These are phyloP conservation scores for Coelastrella sp. DNA, from an alignment of 139 green algal genomes.

Conservation along the genomic window DNA sequence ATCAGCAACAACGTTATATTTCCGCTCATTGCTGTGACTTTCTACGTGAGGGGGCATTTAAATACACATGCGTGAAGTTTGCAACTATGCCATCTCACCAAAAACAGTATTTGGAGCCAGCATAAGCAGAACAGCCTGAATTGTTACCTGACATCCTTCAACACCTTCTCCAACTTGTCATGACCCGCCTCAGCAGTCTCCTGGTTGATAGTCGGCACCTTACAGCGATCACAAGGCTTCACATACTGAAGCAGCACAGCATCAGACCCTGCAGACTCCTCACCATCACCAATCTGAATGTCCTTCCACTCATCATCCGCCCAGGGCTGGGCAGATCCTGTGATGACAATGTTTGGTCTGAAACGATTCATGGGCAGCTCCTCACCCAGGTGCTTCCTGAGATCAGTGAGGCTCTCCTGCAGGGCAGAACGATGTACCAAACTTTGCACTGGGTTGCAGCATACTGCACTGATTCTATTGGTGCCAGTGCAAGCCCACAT, in stretches of 20 bases:
- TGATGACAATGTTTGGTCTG: slow-evolving; percentile 81
- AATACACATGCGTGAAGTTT: no score
- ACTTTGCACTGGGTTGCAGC: no score
- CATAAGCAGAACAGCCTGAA: no score
- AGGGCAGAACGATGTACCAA: no score
- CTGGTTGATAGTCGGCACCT: slow-evolving; percentile 79
- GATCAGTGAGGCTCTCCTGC: slow-evolving; percentile 59
- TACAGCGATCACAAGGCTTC: slow-evolving; percentile 77
- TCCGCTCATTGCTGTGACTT: no score
- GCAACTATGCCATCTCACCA: no score
- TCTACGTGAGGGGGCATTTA: no score
- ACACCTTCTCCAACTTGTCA: slow-evolving; percentile 68
- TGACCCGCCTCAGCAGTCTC: slow-evolving; percentile 67
- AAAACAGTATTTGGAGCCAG: no score
- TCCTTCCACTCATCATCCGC: slow-evolving; percentile 72
- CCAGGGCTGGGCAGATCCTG: slow-evolving; percentile 47
- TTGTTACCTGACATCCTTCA: slow-evolving; percentile 56
- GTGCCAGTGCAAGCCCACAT: neutral
- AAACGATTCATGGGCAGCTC: slow-evolving; percentile 82
- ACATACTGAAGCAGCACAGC: slow-evolving; percentile 62
- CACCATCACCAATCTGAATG: slow-evolving; percentile 40
- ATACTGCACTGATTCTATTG: neutral
- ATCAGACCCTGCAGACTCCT: neutral
- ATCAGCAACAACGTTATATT: no score
- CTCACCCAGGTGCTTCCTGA: slow-evolving; percentile 66